Conservation (phyloP, 108 stramenopile genomes). For the Skeletonema marinoi region DNA sequence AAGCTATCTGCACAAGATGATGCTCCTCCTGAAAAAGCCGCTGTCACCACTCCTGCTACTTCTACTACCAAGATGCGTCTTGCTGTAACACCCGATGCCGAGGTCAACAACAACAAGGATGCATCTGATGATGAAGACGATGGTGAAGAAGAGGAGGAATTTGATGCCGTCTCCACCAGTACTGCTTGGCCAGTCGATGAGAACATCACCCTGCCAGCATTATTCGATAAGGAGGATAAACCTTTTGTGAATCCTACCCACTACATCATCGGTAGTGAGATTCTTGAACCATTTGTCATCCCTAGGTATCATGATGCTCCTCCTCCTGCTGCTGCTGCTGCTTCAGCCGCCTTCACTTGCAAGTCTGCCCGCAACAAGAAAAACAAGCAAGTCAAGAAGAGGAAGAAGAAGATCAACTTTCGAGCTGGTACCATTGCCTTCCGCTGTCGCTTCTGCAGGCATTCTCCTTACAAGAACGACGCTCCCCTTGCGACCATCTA, state of each 20-base stretch:
- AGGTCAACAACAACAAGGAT: background rate
- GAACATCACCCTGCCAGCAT: background rate
- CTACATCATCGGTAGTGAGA: constrained; percentile 2
- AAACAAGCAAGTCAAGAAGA: background rate
- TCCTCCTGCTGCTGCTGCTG: background rate
- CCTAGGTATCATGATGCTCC: background rate
- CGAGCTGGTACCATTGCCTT: constrained; percentile 1
- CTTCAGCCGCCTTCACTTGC: no score
- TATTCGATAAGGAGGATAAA: background rate
- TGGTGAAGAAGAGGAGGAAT: background rate
- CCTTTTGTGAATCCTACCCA: background rate
- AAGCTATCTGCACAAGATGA: no score
- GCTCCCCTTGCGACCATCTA: no score
- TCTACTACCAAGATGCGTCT: no score
- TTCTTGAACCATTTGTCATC: background rate
- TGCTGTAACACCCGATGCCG: no score
- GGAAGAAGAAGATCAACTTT: background rate
- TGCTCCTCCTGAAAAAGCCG: no score
- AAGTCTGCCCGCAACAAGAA: background rate
- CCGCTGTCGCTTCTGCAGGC: background rate
- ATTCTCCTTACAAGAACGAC: background rate
- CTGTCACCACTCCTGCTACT: no score
- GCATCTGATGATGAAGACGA: no score
- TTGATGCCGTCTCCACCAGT: background rate
- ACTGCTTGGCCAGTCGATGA: background rate